Percentiles rank a stretch among this genome's conserved stretches.
Conservation (phyloP, 2,329 filamentous ascomycete genomes). For the Ceratocystis papillata region DNA sequence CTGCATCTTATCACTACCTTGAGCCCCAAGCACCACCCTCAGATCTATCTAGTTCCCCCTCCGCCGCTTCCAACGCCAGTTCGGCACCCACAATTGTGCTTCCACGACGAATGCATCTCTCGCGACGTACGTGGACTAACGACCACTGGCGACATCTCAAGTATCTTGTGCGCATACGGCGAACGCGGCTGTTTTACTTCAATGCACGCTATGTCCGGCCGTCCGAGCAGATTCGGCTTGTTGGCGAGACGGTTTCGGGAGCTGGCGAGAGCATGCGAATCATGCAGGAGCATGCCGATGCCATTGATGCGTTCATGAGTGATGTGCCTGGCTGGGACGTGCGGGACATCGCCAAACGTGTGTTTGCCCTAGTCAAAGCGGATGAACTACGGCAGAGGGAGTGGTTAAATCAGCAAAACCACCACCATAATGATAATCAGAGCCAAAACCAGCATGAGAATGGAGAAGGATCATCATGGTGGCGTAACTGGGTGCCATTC, state of each 20-base stretch:
- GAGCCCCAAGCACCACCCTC: slow-evolving; percentile 10
- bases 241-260: slow-evolving; percentile 41
- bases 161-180: slow-evolving; percentile 41
- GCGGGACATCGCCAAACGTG: slow-evolving; percentile 39
- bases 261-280: slow-evolving; percentile 40
- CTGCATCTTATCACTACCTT: slow-evolving; percentile 22
- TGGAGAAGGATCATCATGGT: slow-evolving; percentile 1
- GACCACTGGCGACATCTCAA: slow-evolving; percentile 46
- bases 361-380: slow-evolving; percentile 34
- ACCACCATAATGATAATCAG: background rate
- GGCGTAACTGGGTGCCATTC: slow-evolving; percentile 16
- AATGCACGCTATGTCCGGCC: slow-evolving; percentile 22
- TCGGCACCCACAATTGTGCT: slow-evolving; percentile 27
- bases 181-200: slow-evolving; percentile 35
- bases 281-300: slow-evolving; percentile 47
- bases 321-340: slow-evolving; percentile 43
- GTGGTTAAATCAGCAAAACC: slow-evolving; percentile 18
- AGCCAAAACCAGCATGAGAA: background rate
- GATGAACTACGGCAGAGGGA: slow-evolving; percentile 22
- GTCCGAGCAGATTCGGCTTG: slow-evolving; percentile 30
- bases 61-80: slow-evolving; percentile 28
- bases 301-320: slow-evolving; percentile 43
- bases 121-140: slow-evolving; percentile 39
- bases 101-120: slow-evolving; percentile 29
- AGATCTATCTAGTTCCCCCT: slow-evolving; percentile 1